Evolutionary conservation across 495 filamentous ascomycete species (phyloP), one percentile per base, ranked within the genome.

Genomic region (Evansstolkia leycettana): DNA sequence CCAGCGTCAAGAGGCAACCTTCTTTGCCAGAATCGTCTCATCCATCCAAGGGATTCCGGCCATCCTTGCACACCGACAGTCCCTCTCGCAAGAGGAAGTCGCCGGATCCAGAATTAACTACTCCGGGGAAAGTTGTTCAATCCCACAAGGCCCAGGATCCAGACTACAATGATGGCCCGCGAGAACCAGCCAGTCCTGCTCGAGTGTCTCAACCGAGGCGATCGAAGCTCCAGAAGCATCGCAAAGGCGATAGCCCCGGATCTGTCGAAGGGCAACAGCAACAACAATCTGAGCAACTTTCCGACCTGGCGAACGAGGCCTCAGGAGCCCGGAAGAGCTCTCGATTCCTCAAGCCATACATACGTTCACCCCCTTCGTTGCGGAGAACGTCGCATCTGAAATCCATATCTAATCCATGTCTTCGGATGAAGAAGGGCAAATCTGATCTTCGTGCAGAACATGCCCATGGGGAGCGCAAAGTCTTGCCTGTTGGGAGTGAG

Each of bases 41-140:
- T 9, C 20, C 20, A 9, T 4, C 20, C 4, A 23, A 23, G 5
- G 20, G 9, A 9, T 9, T 4, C 20, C 4, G 20, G 20, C 20
- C 42, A 23, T 7, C 36, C 19, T 39, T 41, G 30, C 39, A 43
- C 25, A 46, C 42, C 39, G 51, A 59, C 51, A 59, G 53, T 46
- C 45, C 51, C 18, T 62, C 62, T 33, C 62, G 47, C 37, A 67
- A 65, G 42, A 50, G 63, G 42, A 65, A 64, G 40, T 59, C 53
- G 28, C 51, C 55, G 17, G 47, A 52, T 43, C 55, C 60, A n/a
- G n/a, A n/a, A n/a, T n/a, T n/a, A n/a, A n/a, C n/a, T 48, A 48
- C 20, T 9, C 20, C 4, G 4, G 9, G 20, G 20, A 23, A 58
- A 52, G 43, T 48, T n/a, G 18, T 50, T 24, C 20, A 4, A 9